A percentile compares a stretch with the other conserved stretches of the same genome.
phyloP scores from a whole-genome alignment of 202 grass and related monocot genomes.

The Musa balbisiana region DNA sequence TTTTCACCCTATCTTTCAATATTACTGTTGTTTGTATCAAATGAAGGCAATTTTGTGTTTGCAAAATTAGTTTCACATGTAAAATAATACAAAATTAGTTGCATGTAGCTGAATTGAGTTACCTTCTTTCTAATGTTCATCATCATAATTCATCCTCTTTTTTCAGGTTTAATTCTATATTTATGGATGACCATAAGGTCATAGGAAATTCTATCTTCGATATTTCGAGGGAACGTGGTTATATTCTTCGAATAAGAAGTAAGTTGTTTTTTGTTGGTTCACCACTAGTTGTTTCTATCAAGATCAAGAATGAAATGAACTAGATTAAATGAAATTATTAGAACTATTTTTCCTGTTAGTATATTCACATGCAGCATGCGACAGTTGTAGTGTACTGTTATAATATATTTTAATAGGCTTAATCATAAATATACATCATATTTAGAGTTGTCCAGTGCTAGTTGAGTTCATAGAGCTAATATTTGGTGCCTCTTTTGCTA shows the following conservation, averaged over 20 bases:
- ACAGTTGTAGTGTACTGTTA: too few relatives aligned
- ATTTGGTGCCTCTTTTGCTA: too few relatives aligned
- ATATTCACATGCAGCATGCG: not conserved
- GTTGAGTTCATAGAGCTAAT: too few relatives aligned
- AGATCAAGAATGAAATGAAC: not conserved
- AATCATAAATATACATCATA: too few relatives aligned
- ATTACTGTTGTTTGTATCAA: too few relatives aligned
- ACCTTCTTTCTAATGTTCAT: not conserved
- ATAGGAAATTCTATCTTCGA: slow-evolving; percentile 59
- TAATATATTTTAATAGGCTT: too few relatives aligned
- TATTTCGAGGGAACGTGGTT: slow-evolving; percentile 62
- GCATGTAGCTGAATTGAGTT: not conserved
- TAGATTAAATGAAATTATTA: too few relatives aligned
- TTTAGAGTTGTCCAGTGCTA: too few relatives aligned
- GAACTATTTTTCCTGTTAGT: not conserved
- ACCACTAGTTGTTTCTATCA: not conserved
- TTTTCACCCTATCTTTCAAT: too few relatives aligned
- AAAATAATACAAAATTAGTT: not conserved
- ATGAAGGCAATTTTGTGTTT: not conserved
- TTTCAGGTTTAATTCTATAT: slow-evolving; percentile 69
- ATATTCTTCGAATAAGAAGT: slow-evolving; percentile 81
- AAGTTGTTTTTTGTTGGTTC: slow-evolving; percentile 21
- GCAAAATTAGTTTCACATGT: not conserved
- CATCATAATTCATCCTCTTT: not conserved
- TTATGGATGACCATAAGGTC: slow-evolving; percentile 82